phyloP scores from a whole-genome alignment of 805 yeast genomes.

The Lipomyces sp. region DNA sequence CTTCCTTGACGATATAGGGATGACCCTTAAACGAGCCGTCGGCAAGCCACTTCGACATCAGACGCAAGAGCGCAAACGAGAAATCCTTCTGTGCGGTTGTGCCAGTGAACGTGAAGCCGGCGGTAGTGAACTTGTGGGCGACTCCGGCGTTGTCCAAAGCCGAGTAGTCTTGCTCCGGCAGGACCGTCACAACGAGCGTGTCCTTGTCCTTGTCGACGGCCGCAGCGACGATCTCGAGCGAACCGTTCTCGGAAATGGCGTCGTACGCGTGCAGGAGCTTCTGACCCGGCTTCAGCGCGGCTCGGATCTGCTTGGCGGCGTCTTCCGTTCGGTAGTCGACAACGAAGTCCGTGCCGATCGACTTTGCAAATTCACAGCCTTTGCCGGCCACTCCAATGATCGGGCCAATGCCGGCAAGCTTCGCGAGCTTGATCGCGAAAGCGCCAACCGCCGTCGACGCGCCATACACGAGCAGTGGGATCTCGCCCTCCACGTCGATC shows the following conservation, averaged over 20 bases:
- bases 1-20: slow-evolving; percentile 1
- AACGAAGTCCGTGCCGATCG: slow-evolving; percentile 7
- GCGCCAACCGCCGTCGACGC: slow-evolving; percentile 14
- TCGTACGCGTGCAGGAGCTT: slow-evolving; percentile 9
- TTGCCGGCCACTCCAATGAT: slow-evolving; percentile 18
- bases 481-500: background rate
- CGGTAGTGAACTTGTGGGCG: background rate
- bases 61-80: slow-evolving; percentile 1
- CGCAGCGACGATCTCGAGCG: background rate
- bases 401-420: slow-evolving; percentile 11
- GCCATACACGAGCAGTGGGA: slow-evolving; percentile 9
- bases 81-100: slow-evolving; percentile 1
- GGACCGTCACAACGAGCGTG: background rate
- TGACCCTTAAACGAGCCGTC: slow-evolving; percentile 9
- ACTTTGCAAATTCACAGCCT: slow-evolving; percentile 6
- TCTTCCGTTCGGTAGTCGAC: slow-evolving; percentile 12
- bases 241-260: slow-evolving; percentile 11
- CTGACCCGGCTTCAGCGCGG: slow-evolving; percentile 3
- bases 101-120: background rate
- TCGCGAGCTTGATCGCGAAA: slow-evolving; percentile 12
- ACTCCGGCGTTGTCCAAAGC: background rate
- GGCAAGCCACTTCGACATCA: slow-evolving; percentile 2
- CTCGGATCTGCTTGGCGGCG: background rate
- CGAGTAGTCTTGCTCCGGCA: background rate
- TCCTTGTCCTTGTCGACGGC: slow-evolving; percentile 9